A percentile compares a stretch with the other conserved stretches of the same genome.
phyloP scores from a whole-genome alignment of 75 land plant genomes.

The Selaginella moellendorffii region DNA sequence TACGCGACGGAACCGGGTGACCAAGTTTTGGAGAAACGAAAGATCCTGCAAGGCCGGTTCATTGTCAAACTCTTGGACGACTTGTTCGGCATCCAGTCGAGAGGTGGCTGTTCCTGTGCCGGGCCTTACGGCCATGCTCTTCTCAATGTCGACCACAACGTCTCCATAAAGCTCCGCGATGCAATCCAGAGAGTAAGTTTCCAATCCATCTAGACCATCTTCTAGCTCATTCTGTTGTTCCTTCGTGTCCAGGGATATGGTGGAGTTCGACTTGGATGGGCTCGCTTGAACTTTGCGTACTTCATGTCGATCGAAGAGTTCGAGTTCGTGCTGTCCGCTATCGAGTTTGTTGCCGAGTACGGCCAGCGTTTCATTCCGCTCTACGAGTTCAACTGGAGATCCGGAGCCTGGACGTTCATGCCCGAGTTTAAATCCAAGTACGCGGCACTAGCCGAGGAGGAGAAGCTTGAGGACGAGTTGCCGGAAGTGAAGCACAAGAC shows the following conservation, averaged over 20 bases:
- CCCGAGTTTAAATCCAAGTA: not conserved
- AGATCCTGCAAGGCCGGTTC: slow-evolving; percentile 42
- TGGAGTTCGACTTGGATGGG: slow-evolving; percentile 76
- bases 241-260: slow-evolving; percentile 33
- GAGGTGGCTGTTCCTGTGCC: slow-evolving; percentile 61
- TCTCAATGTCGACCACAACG: slow-evolving; percentile 24
- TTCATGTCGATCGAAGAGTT: slow-evolving; percentile 47
- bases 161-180: slow-evolving; percentile 18
- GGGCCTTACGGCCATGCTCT: slow-evolving; percentile 55
- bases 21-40: slow-evolving; percentile 11
- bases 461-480: not conserved
- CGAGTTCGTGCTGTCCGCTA: slow-evolving; percentile 42
- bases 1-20: not conserved
- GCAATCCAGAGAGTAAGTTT: slow-evolving; percentile 27
- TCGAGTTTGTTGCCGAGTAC: slow-evolving; percentile 45
- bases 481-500: not conserved
- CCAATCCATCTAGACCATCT: no score
- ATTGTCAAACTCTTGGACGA: slow-evolving; percentile 42
- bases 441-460: not conserved
- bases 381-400: slow-evolving; percentile 43
- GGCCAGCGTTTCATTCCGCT: slow-evolving; percentile 52
- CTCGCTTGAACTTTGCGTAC: slow-evolving; percentile 64
- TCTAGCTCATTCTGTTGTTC: not conserved
- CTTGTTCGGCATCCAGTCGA: slow-evolving; percentile 44
- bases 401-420: slow-evolving; percentile 41